These are phyloP conservation scores for Solidago caesia DNA, from an alignment of 129 eudicot genomes.

Conservation along the genomic window DNA sequence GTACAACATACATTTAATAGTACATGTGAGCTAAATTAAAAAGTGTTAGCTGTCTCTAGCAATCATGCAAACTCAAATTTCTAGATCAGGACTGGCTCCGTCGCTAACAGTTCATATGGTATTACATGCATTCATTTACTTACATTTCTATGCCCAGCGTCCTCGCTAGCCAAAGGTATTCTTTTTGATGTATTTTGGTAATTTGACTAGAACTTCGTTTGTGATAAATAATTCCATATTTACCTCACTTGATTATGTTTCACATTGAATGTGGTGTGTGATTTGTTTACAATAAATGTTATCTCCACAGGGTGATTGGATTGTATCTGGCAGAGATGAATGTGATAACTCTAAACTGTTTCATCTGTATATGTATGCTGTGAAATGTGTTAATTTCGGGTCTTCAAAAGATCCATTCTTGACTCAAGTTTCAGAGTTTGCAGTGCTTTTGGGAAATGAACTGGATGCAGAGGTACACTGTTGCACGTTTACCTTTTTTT, in stretches of 20 bases:
- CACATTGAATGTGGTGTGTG: background rate
- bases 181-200: too few relatives aligned
- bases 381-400: constrained; percentile 69
- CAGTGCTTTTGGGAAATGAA: constrained; percentile 84
- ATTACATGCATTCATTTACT: too few relatives aligned
- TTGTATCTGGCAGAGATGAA: constrained; percentile 57
- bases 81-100: too few relatives aligned
- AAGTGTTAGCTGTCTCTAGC: too few relatives aligned
- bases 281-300: constrained; percentile 23
- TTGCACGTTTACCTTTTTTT: background rate
- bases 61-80: too few relatives aligned
- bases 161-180: too few relatives aligned
- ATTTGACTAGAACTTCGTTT: too few relatives aligned
- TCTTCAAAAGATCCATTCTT: constrained; percentile 77
- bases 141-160: too few relatives aligned
- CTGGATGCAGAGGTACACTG: constrained; percentile 95
- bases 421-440: constrained; percentile 88
- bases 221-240: background rate
- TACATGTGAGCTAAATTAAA: too few relatives aligned
- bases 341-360: constrained; percentile 41
- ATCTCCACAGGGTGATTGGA: constrained; percentile 87
- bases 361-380: constrained; percentile 73
- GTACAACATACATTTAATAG: too few relatives aligned
- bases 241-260: background rate
- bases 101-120: too few relatives aligned